Evolutionary conservation across 352 stramenopile genomes (phyloP).

Genomic region (Globisporangium parvum): DNA sequence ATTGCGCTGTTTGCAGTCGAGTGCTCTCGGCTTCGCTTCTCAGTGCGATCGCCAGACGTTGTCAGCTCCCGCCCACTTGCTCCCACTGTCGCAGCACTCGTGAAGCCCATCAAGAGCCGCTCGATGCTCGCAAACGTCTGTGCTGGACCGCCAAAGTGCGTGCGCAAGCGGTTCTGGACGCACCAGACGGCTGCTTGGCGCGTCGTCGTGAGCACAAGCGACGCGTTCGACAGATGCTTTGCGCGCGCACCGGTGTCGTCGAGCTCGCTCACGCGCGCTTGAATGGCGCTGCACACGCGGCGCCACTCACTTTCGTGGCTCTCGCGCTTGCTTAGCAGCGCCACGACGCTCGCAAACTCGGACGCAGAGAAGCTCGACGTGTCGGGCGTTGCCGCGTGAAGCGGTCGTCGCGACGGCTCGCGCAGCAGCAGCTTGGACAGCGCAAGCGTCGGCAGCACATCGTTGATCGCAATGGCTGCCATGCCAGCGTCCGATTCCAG

Average conservation of each 20-base stretch:
- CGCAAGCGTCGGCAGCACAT: conserved; percentile 5
- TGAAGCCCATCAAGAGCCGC: conserved; percentile 40
- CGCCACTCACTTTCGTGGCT: conserved; percentile 30
- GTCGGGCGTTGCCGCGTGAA: not conserved
- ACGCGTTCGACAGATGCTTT: conserved; percentile 11
- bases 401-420: conserved; percentile 3
- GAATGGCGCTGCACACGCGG: conserved; percentile 16
- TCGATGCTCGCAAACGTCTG: conserved; percentile 79
- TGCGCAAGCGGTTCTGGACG: conserved; percentile 64
- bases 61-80: not conserved
- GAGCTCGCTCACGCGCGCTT: not conserved
- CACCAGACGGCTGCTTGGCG: conserved; percentile 61
- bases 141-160: conserved; percentile 64
- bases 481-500: conserved; percentile 9
- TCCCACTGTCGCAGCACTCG: not conserved
- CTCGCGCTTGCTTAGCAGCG: conserved; percentile 23
- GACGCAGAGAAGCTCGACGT: conserved; percentile 19
- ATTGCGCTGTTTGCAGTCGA: conserved; percentile 1
- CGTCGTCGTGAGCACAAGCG: conserved; percentile 25
- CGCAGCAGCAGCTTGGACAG: conserved; percentile 8
- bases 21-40: no score
- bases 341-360: conserved; percentile 45
- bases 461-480: not conserved
- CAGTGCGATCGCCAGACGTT: not conserved
- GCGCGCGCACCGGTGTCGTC: not conserved